Base-by-base conservation (phyloP, 139 green algal genomes). In the Picochlorum sp. region DNA sequence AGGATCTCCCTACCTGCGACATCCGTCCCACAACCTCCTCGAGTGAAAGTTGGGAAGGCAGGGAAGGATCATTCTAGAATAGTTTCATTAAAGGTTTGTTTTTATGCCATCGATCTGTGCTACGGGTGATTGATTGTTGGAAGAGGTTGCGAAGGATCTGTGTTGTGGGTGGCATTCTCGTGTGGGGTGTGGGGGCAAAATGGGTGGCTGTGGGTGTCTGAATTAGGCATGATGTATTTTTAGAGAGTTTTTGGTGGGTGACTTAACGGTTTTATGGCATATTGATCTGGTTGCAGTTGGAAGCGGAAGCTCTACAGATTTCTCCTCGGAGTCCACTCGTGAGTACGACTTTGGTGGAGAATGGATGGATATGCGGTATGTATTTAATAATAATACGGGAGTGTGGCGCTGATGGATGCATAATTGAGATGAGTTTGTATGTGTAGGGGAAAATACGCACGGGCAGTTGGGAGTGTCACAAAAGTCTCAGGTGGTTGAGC, bases 331-430 rank as follows among this genome's bases (percentile, higher is more conserved):
- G 81, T 1, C 85, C 83, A 9, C 57, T 95, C 14, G 75, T 92
- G 1, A 74, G 66, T 14, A 91, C 88, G 2, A 77, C 76, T 11
- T 75, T 95, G 10, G 67, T 82, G 14, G 75, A 91, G 31, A 95
- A 95, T 64, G 82, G 76, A 28, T 92, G 77, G 70, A 73, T 92
- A 2, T 92, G 82, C 64, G 88, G 88, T 92, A 60, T 78, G 85
- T 21, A 5, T 20, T 37, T 47, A 8, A 16, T 21, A 50, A 30
- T 4, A 30, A 30, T 30, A 30, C 4, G 28, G 28, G 28, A 30
- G 4, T 30, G 28, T 30, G 28, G 28, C 28, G 28, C 3, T 30
- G 28, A 30, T 30, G 28, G 28, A 30, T 30, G 28, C 28, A 30
- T 30, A 7, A 30, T 30, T 30, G 28, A 30, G 28, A 30, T 30